Evolutionary conservation across 805 yeast species (phyloP), one percentile per base, ranked within the genome.

Genomic region (Saccharomycopsis sp.): DNA sequence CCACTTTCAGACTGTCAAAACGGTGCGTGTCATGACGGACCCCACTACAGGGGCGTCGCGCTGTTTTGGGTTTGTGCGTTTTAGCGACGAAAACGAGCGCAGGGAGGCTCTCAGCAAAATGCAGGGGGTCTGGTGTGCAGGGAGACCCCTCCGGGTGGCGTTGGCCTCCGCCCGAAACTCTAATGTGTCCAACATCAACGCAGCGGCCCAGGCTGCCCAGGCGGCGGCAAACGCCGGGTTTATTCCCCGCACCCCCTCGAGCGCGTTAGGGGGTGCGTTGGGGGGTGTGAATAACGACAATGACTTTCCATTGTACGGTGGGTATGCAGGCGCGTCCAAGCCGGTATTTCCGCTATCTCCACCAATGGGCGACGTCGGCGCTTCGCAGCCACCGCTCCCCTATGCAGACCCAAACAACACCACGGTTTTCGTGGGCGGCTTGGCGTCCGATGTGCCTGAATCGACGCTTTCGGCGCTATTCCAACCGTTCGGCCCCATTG

Each of bases 1-100:
- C 50, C 77, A 78, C 58, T 87, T 80, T 71, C 73, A 74, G 54
- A 80, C 89, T 7, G 85, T 87, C 46, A 86, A 85, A 64, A 87
- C 94, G 1, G 94, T 87, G 4, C 74, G 94, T 60, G 92, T 87
- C 9, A 87, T 87, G 92, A 87, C 94, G 0, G 92, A 87, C 67
- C 94, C 94, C 1, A 79, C 87, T 3, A 79, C 87, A 14, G 59
- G 61, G 21, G 57, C 55, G 21, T 60, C 62, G 18, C 37, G 57
- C 34, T 62, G 62, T 37, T 60, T 60, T 50, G 62, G 62, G 7
- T 87, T 87, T 70, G 91, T 87, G 24, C 73, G 95, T 61, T 87
- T 87, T 67, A 79, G 86, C 21, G 82, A 81, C 63, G 90, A 85
- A 62, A 78, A 73, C 47, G 92, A 87, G 64, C 77, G 92, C 64